Base-by-base conservation (phyloP, 768 basidiomycete genomes). In the Boletus patriciae region DNA sequence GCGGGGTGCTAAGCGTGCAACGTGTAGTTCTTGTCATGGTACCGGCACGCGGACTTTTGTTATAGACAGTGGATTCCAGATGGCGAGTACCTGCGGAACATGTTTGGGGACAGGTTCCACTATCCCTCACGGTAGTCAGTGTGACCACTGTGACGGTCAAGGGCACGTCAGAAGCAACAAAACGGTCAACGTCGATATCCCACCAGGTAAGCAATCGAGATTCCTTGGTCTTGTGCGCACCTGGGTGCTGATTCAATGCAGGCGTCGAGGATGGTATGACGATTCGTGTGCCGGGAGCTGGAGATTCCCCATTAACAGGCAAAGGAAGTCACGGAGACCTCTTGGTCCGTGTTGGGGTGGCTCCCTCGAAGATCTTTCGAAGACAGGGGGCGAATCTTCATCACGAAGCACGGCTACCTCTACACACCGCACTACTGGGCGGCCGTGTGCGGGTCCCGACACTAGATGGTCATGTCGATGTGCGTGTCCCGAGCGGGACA, bases 191-290 rank as follows among this genome's bases (percentile, higher is more conserved):
- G 86, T 99, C 47, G 83, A 89, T 61, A 83, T 99, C 54, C 93
- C 94, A 44, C 81, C 92, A 52, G 95, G 94, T 87, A 60, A 65
- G 90, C 76, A 42, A 33, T 21, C 29, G 31, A 41, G 50, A 48
- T 42, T 21, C 53, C n/a, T 54, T 40, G 0, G 33, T 18, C 46
- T 49, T 33, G 50, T 50, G 47, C 16, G 27, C 40, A 57, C 46
- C 49, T 21, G 37, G 41, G 46, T 47, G 56, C 55, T 48, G 23
- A 70, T 45, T 52, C 41, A 23, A 48, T 38, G 54, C 65, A 94
- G 92, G 94, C 44, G 87, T 96, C 42, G 95, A 98, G 73, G 93
- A 98, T 67, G 95, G 95, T 33, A 95, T 95, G 92, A 82, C 86
- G 31, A 80, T 98, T 61, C 86, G 89, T 47, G 77, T 98, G 25